A percentile compares a stretch with the other conserved stretches of the same genome.
These are phyloP conservation scores for Pseudonitzschia pungens DNA, from an alignment of 108 stramenopile species.

Conservation along the genomic window DNA sequence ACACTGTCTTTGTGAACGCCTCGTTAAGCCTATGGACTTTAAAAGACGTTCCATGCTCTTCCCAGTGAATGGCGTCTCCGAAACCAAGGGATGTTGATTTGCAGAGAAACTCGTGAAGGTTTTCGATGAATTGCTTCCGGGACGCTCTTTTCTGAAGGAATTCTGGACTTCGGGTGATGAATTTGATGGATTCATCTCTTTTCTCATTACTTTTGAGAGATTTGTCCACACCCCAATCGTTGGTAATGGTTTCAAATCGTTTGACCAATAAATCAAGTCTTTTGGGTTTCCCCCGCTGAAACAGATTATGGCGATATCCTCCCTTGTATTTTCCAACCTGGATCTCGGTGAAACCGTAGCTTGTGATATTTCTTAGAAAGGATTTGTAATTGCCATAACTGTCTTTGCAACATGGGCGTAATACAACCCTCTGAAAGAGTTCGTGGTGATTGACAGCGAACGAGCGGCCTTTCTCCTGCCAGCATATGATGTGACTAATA, in stretches of 20 bases:
- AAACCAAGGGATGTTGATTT: neutral
- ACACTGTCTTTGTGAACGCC: neutral
- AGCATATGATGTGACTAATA: slow-evolving; percentile 8
- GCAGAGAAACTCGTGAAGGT: neutral
- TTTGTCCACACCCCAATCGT: neutral
- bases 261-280: neutral
- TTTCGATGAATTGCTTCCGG: neutral
- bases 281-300: slow-evolving; percentile 7
- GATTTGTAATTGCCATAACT: neutral
- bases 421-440: neutral
- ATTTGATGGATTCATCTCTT: neutral
- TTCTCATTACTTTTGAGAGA: neutral
- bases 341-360: slow-evolving; percentile 12
- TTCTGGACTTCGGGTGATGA: neutral
- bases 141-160: neutral
- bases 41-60: neutral
- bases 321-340: slow-evolving; percentile 1
- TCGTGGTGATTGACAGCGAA: slow-evolving; percentile 3
- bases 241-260: neutral
- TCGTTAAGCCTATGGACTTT: neutral
- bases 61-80: slow-evolving; percentile 2
- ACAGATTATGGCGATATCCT: slow-evolving; percentile 11
- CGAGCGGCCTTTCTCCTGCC: slow-evolving; percentile 9
- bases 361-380: neutral
- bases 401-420: neutral